phyloP scores from a whole-genome alignment of 1,284 basidiomycete genomes.

The Cutaneotrichosporon sp. region DNA sequence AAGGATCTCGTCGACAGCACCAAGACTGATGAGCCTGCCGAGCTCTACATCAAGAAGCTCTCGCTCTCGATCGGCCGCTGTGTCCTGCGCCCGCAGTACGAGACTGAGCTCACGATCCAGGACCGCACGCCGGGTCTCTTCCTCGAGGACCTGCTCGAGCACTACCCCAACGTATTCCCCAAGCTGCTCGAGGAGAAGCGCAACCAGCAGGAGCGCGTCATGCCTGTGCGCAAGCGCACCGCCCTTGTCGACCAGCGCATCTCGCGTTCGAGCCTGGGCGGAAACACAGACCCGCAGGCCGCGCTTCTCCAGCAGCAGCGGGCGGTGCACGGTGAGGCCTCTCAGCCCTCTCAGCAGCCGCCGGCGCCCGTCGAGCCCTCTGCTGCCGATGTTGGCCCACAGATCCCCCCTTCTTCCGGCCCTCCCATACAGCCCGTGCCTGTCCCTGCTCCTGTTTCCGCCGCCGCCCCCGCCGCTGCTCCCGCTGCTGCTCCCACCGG shows the following conservation, averaged over 20 bases:
- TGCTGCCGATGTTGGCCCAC: background rate
- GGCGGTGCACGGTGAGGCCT: constrained; percentile 8
- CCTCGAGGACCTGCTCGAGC: constrained; percentile 78
- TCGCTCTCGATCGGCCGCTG: constrained; percentile 82
- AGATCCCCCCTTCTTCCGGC: background rate
- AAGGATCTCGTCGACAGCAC: constrained; percentile 69
- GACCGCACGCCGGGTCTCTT: constrained; percentile 79
- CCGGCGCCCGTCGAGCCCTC: constrained; percentile 13
- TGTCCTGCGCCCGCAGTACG: constrained; percentile 76
- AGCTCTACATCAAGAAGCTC: constrained; percentile 80
- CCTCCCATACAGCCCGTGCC: constrained; percentile 32
- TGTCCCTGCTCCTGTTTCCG: constrained; percentile 27
- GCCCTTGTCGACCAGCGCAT: constrained; percentile 85
- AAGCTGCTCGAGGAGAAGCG: constrained; percentile 79
- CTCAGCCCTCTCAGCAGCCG: constrained; percentile 16
- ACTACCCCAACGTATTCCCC: constrained; percentile 75
- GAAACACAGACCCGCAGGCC: constrained; percentile 53
- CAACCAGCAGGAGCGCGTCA: constrained; percentile 75
- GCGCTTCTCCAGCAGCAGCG: constrained; percentile 46
- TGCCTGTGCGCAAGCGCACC: constrained; percentile 81
- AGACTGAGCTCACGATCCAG: constrained; percentile 78
- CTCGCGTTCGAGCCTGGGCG: constrained; percentile 58
- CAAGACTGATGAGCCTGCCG: constrained; percentile 61
- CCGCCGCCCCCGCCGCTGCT: background rate
- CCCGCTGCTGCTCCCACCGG: background rate